Conservation (phyloP, 2,329 filamentous ascomycete genomes). For the Domatiomyces catenatus region DNA sequence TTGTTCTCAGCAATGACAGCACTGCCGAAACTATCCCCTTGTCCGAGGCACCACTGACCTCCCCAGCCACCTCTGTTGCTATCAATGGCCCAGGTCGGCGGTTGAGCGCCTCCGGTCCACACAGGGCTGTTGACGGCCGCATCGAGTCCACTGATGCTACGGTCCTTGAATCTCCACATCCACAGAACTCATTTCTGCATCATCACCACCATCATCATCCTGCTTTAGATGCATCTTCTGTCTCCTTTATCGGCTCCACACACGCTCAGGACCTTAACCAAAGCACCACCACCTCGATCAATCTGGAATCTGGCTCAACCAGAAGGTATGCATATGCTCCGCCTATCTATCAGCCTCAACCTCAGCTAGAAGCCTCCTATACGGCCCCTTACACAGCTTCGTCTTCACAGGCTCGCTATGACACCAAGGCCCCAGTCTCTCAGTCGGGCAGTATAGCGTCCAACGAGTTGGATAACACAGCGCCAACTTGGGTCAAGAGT, state of each 20-base stretch:
- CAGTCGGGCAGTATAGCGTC: constrained; percentile 10
- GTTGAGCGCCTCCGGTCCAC: neutral
- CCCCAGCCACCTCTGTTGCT: constrained; percentile 14
- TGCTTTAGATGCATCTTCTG: neutral
- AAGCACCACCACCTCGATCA: neutral
- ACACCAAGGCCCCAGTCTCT: constrained; percentile 12
- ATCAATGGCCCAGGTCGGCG: neutral
- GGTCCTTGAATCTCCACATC: constrained; percentile 4
- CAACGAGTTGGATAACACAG: constrained; percentile 10
- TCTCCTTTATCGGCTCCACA: neutral
- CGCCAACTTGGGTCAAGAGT: neutral
- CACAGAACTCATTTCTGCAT: neutral
- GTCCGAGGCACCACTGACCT: constrained; percentile 6
- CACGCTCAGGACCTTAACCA: neutral
- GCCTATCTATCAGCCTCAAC: neutral
- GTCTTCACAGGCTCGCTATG: constrained; percentile 13
- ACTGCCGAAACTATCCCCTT: constrained; percentile 11
- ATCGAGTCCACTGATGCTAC: constrained; percentile 14
- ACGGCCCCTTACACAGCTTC: constrained; percentile 7
- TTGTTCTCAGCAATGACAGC: constrained; percentile 14
- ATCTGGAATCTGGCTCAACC: neutral
- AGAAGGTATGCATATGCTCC: neutral
- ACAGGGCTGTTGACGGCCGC: constrained; percentile 1
- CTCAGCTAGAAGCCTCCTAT: neutral
- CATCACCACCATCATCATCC: neutral